phyloP scores from a whole-genome alignment of 139 green algal genomes.

The Picochlorum sp. region DNA sequence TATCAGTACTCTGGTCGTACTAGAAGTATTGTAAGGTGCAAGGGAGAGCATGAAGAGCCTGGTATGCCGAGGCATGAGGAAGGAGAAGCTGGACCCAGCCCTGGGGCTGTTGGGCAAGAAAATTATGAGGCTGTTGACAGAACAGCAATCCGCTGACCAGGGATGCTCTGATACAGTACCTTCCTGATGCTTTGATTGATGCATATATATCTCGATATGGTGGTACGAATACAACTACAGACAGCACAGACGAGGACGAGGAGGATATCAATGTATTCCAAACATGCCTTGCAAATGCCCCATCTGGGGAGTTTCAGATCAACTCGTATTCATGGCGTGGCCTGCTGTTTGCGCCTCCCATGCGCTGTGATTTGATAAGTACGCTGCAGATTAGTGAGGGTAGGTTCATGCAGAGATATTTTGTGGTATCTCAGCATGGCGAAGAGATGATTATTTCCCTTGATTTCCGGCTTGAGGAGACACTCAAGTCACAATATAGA shows the following conservation, averaged over 20 bases:
- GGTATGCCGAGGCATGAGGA: background rate
- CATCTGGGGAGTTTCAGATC: constrained; percentile 1
- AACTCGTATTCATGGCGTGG: constrained; percentile 8
- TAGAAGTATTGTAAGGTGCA: no score
- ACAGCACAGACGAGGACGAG: background rate
- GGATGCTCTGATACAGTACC: constrained; percentile 3
- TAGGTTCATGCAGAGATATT: constrained; percentile 3
- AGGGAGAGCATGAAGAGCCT: background rate
- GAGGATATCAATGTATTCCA: background rate
- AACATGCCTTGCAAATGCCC: background rate
- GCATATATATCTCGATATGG: background rate
- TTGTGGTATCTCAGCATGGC: background rate
- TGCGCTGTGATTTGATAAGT: background rate
- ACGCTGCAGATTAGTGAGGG: background rate
- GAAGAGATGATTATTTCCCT: constrained; percentile 8
- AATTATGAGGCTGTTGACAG: background rate
- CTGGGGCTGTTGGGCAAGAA: background rate
- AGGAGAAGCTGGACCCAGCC: background rate
- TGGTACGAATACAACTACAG: background rate
- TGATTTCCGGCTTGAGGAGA: constrained; percentile 2
- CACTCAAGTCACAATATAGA: constrained; percentile 2
- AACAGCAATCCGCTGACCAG: background rate
- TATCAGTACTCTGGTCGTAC: no score
- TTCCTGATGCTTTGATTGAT: constrained; percentile 15
- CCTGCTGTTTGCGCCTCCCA: constrained; percentile 5